A percentile compares a stretch with the other conserved stretches of the same genome.
phyloP scores from a whole-genome alignment of 495 filamentous ascomycete species.

The Penicillium herquei region DNA sequence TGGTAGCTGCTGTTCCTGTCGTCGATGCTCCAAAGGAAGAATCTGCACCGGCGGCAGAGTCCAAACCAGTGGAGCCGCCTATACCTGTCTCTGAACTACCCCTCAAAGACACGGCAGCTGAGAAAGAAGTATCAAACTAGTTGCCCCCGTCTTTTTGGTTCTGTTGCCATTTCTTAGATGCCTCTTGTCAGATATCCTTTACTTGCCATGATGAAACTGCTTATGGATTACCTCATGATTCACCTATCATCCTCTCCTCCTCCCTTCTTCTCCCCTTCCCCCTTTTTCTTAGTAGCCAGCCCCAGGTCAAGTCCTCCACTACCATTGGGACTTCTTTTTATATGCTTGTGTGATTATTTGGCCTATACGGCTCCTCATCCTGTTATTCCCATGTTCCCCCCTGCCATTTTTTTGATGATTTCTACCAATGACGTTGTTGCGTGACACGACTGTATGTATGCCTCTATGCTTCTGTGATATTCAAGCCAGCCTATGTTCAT shows the following conservation, averaged over 20 bases:
- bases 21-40: neutral
- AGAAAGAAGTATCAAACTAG: slow-evolving; percentile 1
- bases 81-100: neutral
- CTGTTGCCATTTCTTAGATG: neutral
- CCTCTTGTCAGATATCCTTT: neutral
- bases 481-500: neutral
- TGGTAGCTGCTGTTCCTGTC: neutral
- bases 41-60: neutral
- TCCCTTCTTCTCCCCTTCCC: neutral
- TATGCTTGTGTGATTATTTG: neutral
- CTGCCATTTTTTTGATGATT: neutral
- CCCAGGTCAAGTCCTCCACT: neutral
- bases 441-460: slow-evolving; percentile 26
- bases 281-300: neutral
- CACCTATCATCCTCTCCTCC: neutral
- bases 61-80: neutral
- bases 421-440: slow-evolving; percentile 19
- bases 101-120: neutral
- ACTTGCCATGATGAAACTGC: slow-evolving; percentile 5
- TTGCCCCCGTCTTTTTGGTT: neutral
- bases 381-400: neutral
- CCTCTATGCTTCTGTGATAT: neutral
- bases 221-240: neutral
- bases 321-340: neutral
- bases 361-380: neutral